These are phyloP conservation scores for Starmerella sp. DNA, from an alignment of 805 yeast genomes.

Conservation along the genomic window DNA sequence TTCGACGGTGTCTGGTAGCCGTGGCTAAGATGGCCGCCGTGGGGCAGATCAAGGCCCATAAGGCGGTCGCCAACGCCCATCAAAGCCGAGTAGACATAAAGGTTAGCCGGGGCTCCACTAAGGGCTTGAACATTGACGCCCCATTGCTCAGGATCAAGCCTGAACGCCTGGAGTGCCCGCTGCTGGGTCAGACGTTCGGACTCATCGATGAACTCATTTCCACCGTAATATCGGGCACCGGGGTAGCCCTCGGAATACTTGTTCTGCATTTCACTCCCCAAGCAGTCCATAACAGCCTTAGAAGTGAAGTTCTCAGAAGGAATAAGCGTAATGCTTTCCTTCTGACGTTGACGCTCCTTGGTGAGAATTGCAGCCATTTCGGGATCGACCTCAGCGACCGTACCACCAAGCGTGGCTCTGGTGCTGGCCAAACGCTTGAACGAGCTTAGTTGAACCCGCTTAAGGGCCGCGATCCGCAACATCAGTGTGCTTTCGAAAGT, in stretches of 20 bases:
- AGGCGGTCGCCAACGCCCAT: constrained; percentile 82
- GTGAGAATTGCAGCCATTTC: constrained; percentile 71
- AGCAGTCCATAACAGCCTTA: constrained; percentile 81
- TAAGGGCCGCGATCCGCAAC: neutral
- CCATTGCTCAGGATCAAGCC: constrained; percentile 70
- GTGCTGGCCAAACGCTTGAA: constrained; percentile 15
- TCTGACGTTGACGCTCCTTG: constrained; percentile 74
- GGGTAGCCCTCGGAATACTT: constrained; percentile 98
- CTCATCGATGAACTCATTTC: constrained; percentile 87
- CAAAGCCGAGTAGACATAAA: constrained; percentile 82
- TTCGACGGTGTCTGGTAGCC: constrained; percentile 89
- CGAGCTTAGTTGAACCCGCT: neutral
- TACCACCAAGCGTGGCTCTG: constrained; percentile 17
- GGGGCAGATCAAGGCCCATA: constrained; percentile 97
- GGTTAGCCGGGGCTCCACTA: constrained; percentile 94
- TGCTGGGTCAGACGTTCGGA: constrained; percentile 83
- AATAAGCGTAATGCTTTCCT: constrained; percentile 80
- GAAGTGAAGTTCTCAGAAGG: constrained; percentile 96
- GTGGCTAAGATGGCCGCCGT: constrained; percentile 95
- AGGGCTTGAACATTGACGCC: constrained; percentile 95
- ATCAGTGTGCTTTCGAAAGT: neutral
- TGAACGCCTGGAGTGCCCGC: constrained; percentile 79
- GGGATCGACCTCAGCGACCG: constrained; percentile 42
- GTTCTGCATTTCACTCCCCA: constrained; percentile 95
- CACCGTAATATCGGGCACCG: constrained; percentile 96